These are phyloP conservation scores for Didymella glomerata DNA, from an alignment of 2,329 filamentous ascomycete genomes.

Conservation along the genomic window DNA sequence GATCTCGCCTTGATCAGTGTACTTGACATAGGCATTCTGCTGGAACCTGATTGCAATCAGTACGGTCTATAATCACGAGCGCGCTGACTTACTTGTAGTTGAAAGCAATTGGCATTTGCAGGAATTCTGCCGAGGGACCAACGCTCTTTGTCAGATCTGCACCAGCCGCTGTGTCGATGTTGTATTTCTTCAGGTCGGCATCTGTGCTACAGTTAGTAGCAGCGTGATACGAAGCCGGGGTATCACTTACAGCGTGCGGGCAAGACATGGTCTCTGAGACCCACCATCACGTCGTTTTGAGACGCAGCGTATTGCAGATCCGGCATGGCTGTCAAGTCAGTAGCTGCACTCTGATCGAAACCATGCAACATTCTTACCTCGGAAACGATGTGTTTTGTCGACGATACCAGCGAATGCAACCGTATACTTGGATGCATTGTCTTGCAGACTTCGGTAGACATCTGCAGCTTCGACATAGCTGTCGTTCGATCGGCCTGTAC, in stretches of 20 bases:
- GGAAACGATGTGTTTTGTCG: constrained; percentile 84
- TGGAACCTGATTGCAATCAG: constrained; percentile 67
- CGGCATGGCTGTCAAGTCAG: constrained; percentile 65
- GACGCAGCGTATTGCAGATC: constrained; percentile 85
- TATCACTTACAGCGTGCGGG: constrained; percentile 70
- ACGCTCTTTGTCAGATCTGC: constrained; percentile 74
- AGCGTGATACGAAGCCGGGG: background rate
- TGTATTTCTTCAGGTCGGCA: constrained; percentile 69
- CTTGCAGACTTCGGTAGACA: constrained; percentile 70
- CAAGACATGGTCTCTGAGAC: constrained; percentile 75
- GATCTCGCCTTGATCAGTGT: constrained; percentile 53
- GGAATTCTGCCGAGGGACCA: constrained; percentile 81
- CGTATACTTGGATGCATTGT: constrained; percentile 73
- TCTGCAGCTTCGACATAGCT: constrained; percentile 42
- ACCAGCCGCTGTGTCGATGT: constrained; percentile 47
- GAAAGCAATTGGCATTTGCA: constrained; percentile 77
- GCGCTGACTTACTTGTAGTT: constrained; percentile 59
- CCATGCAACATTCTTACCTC: constrained; percentile 60
- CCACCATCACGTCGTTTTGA: constrained; percentile 72
- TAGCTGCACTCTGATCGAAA: background rate
- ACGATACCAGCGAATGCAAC: constrained; percentile 77
- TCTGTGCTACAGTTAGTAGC: constrained; percentile 49
- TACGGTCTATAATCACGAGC: background rate
- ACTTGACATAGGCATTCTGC: constrained; percentile 82
- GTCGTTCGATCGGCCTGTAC: background rate